Base-by-base conservation (phyloP, 768 basidiomycete genomes). In the Crucibulum laeve region DNA sequence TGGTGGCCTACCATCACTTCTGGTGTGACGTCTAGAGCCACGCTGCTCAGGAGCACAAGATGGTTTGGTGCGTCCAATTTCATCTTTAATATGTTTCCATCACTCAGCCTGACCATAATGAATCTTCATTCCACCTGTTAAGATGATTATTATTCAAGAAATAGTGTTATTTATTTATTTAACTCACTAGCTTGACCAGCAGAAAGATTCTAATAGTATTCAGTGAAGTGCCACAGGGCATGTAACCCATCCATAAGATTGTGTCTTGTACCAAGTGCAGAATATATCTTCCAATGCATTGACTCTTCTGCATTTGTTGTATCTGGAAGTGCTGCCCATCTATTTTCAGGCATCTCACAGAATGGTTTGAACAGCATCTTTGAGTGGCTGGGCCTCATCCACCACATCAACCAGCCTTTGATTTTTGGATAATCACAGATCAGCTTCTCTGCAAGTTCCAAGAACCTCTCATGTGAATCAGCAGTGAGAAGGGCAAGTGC, bases 281-380 rank as follows among this genome's bases (percentile, higher is more conserved):
- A 11, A 25, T 62, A 64, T 1, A 64, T 33, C 41, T 56, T 56
- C 50, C 49, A 59, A 40, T 64, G 55, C 56, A 61, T 57, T 0
- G 61, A 44, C 40, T 64, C 62, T 23, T 62, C 54, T 1, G 62
- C 57, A 47, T 64, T 64, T 1, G 52, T 64, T 0, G 57, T 56
- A 4, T 46, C 38, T 1, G 62, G 59, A 3, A 62, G 36, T 5
- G 48, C 42, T 1, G 55, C 42, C 56, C 57, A 61, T 7, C 7
- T 30, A n/a, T 30, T n/a, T n/a, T 30, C 28, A 30, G 28, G n/a
- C 28, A 30, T 30, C n/a, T 30, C 28, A 30, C 28, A 30, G n/a
- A 7, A 30, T 30, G 28, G 28, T 19, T 26, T 21, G 32, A 54
- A 57, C 5, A 64, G 44, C 60, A 63, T 64, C 3, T 39, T 30